Conservation (phyloP, 1,284 basidiomycete genomes). For the Marasmius fiardii region DNA sequence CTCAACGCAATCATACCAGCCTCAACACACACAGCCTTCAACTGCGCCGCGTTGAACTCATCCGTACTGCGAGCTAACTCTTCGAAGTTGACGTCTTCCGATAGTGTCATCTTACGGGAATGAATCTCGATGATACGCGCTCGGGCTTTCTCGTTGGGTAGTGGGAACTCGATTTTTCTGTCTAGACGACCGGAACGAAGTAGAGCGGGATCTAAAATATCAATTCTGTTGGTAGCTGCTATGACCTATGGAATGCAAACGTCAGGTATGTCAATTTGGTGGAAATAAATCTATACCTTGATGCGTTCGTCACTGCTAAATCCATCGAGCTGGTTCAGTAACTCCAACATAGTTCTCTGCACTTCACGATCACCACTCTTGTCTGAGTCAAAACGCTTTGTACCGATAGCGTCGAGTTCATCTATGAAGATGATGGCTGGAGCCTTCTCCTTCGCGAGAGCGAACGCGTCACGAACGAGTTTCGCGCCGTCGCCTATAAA, state of each 20-base stretch:
- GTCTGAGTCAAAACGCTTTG: conserved; percentile 96
- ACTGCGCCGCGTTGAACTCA: conserved; percentile 96
- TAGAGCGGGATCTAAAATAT: conserved; percentile 98
- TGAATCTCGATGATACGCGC: conserved; percentile 97
- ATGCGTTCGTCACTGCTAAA: conserved; percentile 96
- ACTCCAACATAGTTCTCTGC: conserved; percentile 98
- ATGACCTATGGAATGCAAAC: conserved; percentile 70
- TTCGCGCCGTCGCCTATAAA: conserved; percentile 99
- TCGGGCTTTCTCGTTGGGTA: conserved; percentile 93
- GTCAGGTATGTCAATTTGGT: conserved; percentile 8
- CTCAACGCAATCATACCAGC: conserved; percentile 98
- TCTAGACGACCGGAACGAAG: conserved; percentile 96
- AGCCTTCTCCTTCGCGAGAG: conserved; percentile 95
- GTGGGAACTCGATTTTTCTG: conserved; percentile 92
- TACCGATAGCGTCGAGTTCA: conserved; percentile 96
- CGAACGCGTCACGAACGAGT: conserved; percentile 96
- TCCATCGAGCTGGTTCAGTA: conserved; percentile 97
- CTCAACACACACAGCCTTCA: conserved; percentile 95
- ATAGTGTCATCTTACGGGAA: conserved; percentile 91
- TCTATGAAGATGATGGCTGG: conserved; percentile 99
- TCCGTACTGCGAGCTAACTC: conserved; percentile 93
- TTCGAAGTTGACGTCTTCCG: conserved; percentile 82
- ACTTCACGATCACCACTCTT: conserved; percentile 99
- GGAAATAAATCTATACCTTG: conserved; percentile 60
- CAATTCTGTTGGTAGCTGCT: conserved; percentile 97